Evolutionary conservation across 2,329 filamentous ascomycete genomes (phyloP), one percentile per base, ranked within the genome.

Genomic region (Tolypocladium capitatum): DNA sequence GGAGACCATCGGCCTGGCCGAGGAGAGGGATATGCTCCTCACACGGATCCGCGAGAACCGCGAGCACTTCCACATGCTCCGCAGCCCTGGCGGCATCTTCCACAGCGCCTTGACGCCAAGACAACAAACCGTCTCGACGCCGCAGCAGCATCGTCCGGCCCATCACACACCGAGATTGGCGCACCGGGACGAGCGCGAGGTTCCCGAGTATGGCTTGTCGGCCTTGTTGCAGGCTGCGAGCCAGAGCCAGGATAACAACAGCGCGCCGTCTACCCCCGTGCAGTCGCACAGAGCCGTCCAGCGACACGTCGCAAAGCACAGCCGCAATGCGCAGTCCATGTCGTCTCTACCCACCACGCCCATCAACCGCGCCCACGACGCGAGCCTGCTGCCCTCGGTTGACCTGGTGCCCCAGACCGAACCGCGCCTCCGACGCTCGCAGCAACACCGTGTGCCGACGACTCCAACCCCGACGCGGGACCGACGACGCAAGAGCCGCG

Each of bases 11-110:
- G 71, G 72, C 46, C 68, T 94, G n/a, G 64, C 71, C 2, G 87
- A 94, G 57, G 84, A 92, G 59, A 85, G 88, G 48, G 74, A 81
- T 35, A 76, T 86, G 62, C 73, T 96, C 45, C 78, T 90, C 49
- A 86, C 82, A 52, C 83, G 91, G 20, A 94, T 97, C 53, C 80
- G 85, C 38, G 87, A 94, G 62, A 95, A 95, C 60, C 75, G 91
- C 52, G 86, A 94, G 60, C 89, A 94, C 59, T 81, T 94, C 56
- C 85, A 86, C 49, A 76, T 77, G 59, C 77, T 94, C 44, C 83
- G 85, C 58, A 84, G 86, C 56, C 85, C 86, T 2, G 83, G 84
- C 14, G 81, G 79, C 45, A 77, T 79, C 32, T 81, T 81, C 48
- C 76, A 84, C 51, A 69, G 76, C 49, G 73, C 80, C 49, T 67